A percentile compares a stretch with the other conserved stretches of the same genome.
phyloP scores from a whole-genome alignment of 2,329 filamentous ascomycete species.

The Amylocarpus encephaloides region DNA sequence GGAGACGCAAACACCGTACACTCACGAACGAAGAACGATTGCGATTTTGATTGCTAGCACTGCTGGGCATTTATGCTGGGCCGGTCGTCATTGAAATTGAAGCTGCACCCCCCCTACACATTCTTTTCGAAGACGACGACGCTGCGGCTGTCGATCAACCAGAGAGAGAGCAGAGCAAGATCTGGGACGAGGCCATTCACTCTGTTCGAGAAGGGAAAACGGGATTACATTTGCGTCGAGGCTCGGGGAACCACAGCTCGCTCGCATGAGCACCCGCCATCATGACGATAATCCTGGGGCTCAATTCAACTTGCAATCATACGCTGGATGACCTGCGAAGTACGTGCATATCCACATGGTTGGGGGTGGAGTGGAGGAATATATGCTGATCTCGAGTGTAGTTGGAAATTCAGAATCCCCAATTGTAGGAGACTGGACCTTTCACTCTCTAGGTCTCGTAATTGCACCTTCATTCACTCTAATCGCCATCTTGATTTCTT shows the following conservation, averaged over 20 bases:
- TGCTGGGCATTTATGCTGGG: too few species aligned
- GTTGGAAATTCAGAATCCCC: constrained; percentile 37
- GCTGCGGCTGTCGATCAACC: too few species aligned
- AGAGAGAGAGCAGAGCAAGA: too few species aligned
- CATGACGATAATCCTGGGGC: constrained; percentile 14
- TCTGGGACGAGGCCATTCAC: too few species aligned
- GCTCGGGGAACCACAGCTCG: neutral
- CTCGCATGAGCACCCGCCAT: constrained; percentile 19
- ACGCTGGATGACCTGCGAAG: constrained; percentile 34
- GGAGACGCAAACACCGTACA: too few species aligned
- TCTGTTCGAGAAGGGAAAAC: neutral
- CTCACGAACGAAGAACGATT: too few species aligned
- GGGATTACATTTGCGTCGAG: neutral
- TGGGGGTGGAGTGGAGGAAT: neutral
- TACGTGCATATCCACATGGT: constrained; percentile 16
- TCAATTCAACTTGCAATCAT: constrained; percentile 30
- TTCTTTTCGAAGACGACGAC: too few species aligned
- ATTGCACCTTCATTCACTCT: constrained; percentile 43
- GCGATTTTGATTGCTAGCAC: too few species aligned
- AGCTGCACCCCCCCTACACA: too few species aligned
- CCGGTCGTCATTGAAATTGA: too few species aligned
- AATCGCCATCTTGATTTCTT: constrained; percentile 45
- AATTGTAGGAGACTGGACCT: constrained; percentile 44
- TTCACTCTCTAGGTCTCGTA: constrained; percentile 49
- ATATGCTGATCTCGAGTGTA: constrained; percentile 21